These are phyloP conservation scores for Gynandropsis gynandra DNA, from an alignment of 345 rosid genomes.

Conservation along the genomic window DNA sequence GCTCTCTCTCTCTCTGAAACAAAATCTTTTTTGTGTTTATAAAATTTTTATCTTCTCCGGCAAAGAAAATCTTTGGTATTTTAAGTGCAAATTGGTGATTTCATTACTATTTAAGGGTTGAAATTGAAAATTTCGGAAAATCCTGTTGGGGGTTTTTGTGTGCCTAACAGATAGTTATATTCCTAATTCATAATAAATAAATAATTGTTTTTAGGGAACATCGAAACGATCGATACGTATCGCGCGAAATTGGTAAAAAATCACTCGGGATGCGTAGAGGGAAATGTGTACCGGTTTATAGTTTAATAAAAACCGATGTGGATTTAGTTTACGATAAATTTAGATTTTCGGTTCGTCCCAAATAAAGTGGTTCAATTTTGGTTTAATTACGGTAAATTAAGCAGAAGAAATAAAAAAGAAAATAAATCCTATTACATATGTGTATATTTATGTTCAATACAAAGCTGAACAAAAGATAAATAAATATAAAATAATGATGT, in stretches of 20 bases:
- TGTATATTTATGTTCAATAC: too few species aligned
- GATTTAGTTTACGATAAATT: too few species aligned
- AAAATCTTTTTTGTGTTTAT: constrained; percentile 17
- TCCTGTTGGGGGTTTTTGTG: constrained; percentile 45
- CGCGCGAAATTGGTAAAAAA: constrained; percentile 23
- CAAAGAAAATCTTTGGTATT: constrained; percentile 40
- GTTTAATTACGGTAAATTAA: too few species aligned
- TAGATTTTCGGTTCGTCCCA: too few species aligned
- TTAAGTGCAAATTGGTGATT: constrained; percentile 6
- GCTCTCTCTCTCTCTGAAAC: constrained; percentile 24
- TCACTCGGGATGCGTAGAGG: constrained; percentile 2
- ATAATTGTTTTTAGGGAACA: constrained; percentile 17
- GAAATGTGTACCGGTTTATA: neutral
- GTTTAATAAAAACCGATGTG: constrained; percentile 11
- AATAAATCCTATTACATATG: too few species aligned
- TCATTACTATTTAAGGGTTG: constrained; percentile 21
- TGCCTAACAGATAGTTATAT: constrained; percentile 9
- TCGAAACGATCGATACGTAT: constrained; percentile 1
- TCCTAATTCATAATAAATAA: constrained; percentile 22
- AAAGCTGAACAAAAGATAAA: constrained; percentile 5
- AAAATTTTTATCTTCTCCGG: constrained; percentile 2
- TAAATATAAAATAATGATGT: neutral
- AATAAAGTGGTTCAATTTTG: too few species aligned
- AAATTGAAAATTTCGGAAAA: constrained; percentile 42
- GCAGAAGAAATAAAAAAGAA: too few species aligned